phyloP scores from a whole-genome alignment of 345 rosid species.

The Euclidium syriacum region DNA sequence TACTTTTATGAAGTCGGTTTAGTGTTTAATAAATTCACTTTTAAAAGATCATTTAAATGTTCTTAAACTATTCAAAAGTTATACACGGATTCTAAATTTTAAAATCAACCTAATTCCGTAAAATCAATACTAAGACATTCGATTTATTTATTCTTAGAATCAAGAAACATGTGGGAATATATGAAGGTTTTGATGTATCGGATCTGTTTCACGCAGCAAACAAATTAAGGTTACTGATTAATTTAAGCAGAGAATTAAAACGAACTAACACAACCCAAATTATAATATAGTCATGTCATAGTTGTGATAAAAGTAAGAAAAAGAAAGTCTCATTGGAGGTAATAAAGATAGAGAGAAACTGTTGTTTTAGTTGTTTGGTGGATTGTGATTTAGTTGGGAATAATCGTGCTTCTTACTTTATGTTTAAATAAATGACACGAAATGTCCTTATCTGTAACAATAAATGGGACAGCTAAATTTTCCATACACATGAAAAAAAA shows the following conservation, averaged over 20 bases:
- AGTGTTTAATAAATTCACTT: too few species aligned
- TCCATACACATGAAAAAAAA: constrained; percentile 13
- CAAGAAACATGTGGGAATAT: neutral
- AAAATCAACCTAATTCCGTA: too few species aligned
- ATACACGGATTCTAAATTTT: too few species aligned
- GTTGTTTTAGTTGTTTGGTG: constrained; percentile 33
- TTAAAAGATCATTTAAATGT: too few species aligned
- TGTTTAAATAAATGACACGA: neutral
- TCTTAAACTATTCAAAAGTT: too few species aligned
- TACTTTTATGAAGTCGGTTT: too few species aligned
- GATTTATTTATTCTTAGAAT: too few species aligned
- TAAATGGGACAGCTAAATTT: constrained; percentile 31
- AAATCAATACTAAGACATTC: too few species aligned
- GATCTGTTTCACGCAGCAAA: neutral
- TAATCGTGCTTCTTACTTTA: constrained; percentile 35
- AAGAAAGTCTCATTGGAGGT: neutral
- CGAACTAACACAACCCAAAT: neutral
- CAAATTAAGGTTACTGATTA: neutral
- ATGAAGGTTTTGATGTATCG: neutral
- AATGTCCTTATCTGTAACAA: constrained; percentile 33
- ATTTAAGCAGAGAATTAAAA: neutral
- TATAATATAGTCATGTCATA: neutral
- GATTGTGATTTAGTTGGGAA: constrained; percentile 30
- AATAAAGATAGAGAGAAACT: constrained; percentile 12
- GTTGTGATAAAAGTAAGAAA: neutral